Base-by-base conservation (phyloP, 2,329 filamentous ascomycete species). In the Aureobasidium lini region DNA sequence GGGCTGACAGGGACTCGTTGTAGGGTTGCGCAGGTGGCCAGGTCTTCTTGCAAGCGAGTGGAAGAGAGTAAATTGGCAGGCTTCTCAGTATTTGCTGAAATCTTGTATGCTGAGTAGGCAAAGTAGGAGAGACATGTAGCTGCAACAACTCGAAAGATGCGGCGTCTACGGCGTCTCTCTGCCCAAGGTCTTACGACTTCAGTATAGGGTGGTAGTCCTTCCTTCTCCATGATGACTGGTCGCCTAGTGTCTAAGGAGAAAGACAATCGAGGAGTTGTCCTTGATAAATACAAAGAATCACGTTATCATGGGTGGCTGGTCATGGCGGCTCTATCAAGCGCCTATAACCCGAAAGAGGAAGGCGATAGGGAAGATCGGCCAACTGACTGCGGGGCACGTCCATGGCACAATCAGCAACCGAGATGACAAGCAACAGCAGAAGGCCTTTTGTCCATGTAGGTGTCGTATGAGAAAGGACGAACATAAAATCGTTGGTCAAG, bases 1-100 rank as follows among this genome's bases (percentile, higher is more conserved):
- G 83, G 82, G 62, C 85, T 82, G 50, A 76, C 67, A 0, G 84
- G 84, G 64, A 78, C 81, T 47, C 73, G 71, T 37, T 76, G 79
- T 46, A 88, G 75, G 67, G 77, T 78, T 34, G 77, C 73, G 70
- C 85, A 88, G 1, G 77, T 79, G 15, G 73, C 75, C 23, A 85
- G 71, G 64, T 87, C 79, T 11, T 77, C 73, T 37, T 77, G 72
- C 23, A 88, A 74, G 65, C 77, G 79, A 47, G 79, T 71, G 23
- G 77, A 62, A 1, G 84, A 86, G 3, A 87, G 71, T 2, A 61
- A 23, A 15, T 28, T 60, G 18, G 18, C 37, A n/a, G 57, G 34
- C 48, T 53, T 60, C n/a, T 60, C 48, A 15, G 57, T 60, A 34
- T 60, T 60, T 28, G 32, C 16, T 6, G 57, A 52, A 15, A 60